Evolutionary conservation across 768 basidiomycete species (phyloP).

Genomic region (Rhodotorula babjevae): DNA sequence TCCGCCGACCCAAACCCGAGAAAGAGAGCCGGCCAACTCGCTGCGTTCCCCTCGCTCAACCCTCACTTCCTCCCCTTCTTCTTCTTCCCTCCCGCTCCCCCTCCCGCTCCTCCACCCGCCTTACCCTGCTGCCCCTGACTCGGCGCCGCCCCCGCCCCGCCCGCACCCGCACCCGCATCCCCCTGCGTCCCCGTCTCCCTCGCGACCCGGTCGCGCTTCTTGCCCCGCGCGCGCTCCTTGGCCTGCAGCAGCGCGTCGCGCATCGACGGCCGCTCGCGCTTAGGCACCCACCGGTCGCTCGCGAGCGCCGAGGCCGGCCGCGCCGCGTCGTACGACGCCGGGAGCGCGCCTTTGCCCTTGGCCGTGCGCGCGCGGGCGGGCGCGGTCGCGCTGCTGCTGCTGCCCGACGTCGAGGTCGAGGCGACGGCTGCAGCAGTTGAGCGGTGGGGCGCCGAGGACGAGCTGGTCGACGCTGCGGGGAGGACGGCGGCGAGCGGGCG

Average conservation of each 20-base stretch:
- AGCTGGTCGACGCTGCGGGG: slow-evolving; percentile 31
- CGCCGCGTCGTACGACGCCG: slow-evolving; percentile 15
- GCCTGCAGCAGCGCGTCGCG: slow-evolving; percentile 35
- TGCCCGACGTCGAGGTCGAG: slow-evolving; percentile 34
- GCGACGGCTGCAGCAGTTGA: neutral
- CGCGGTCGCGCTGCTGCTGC: too few relatives aligned
- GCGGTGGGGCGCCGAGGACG: neutral
- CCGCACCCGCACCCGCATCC: slow-evolving; percentile 37
- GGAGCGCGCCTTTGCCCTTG: neutral
- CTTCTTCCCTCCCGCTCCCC: slow-evolving; percentile 35
- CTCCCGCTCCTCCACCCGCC: slow-evolving; percentile 37
- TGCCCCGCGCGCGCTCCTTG: slow-evolving; percentile 46
- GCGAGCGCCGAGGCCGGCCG: neutral
- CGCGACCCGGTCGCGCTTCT: slow-evolving; percentile 46
- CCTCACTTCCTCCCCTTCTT: slow-evolving; percentile 34
- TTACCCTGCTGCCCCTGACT: slow-evolving; percentile 7
- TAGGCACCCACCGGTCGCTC: slow-evolving; percentile 41
- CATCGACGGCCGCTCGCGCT: slow-evolving; percentile 36
- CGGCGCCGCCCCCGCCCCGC: slow-evolving; percentile 29
- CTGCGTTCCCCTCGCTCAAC: neutral
- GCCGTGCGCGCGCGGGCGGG: neutral
- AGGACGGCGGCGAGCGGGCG: slow-evolving; percentile 39
- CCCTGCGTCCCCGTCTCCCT: slow-evolving; percentile 38
- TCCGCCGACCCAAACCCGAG: too few relatives aligned
- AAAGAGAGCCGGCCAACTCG: too few relatives aligned